Evolutionary conservation across 768 basidiomycete species (phyloP), one percentile per base, ranked within the genome.

Genomic region (Polyporus arcularius): DNA sequence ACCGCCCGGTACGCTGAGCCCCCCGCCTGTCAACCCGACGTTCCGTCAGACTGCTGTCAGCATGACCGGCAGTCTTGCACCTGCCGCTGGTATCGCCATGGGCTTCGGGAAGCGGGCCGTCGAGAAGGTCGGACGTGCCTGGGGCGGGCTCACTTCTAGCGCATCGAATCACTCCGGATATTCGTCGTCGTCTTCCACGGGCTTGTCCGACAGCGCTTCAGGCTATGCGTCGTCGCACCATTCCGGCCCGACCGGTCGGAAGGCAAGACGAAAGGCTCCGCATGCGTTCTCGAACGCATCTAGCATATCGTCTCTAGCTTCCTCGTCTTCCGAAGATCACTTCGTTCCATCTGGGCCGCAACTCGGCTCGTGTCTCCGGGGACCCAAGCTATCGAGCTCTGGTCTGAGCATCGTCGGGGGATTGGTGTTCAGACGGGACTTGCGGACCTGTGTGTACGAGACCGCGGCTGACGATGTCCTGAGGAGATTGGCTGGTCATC

Each of bases 21-120:
- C 58, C 15, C 55, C 62, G 54, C 59, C 69, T 28, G 69, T 73
- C 45, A 58, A 58, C 14, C 72, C 75, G 11, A 74, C 77, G 30
- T 74, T 82, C 62, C 76, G 87, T 21, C 87, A 85, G 67, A 85
- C 87, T n/a, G 82, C 90, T 16, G 80, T 91, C 63, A 90, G 89
- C 66, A 85, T 92, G 76, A 83, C 87, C 2, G 80, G 79, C 41
- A 81, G 85, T 43, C 79, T 90, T 50, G 85, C 85, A 3, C 88
- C 89, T 30, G 87, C 86, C 21, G 88, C 88, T 16, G 89, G 89
- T 9, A 79, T 90, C 9, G 90, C 89, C 10, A 68, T 73, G 55
- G 75, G 73, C 11, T 68, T 79, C 31, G 75, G 76, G 21, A 87
- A 86, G 68, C 82, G 87, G 58, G 89, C 91, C 3, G 89, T 89